Base-by-base conservation (phyloP, 2,329 filamentous ascomycete genomes). In the Colletotrichum tanaceti region DNA sequence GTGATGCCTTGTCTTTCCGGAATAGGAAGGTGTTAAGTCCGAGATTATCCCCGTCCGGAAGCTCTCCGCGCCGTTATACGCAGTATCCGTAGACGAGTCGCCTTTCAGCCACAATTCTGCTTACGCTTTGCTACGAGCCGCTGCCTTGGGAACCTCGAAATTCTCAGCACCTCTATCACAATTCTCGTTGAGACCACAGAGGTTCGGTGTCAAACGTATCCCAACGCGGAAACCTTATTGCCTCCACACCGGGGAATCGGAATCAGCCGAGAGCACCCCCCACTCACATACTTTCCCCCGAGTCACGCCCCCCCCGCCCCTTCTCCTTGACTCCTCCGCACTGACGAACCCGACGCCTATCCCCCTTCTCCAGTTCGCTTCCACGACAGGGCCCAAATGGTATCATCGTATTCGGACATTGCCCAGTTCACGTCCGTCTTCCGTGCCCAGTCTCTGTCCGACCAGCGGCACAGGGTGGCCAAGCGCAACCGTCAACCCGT, bases 401-500 rank as follows among this genome's bases (percentile, higher is more conserved):
- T 46, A 18, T 41, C 58, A 18, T 41, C 63, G 32, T 61, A 58
- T 52, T 63, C 68, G 16, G 68, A 64, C 39, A 69, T 70, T n/a
- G 43, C 68, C 16, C 70, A 72, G 28, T 73, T 71, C 69, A 77
- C 75, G 16, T 72, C 75, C 58, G 80, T 82, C 71, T 82, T 82
- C 71, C 79, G 80, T 54, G 75, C 80, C 24, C 67, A 75, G 22
- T 65, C 71, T 38, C 67, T 73, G 16, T 72, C 73, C 20, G 76
- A 77, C 65, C 68, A 75, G 14, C 74, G 77, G 47, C 76, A 77
- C 44, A 73, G 69, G 60, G 73, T 75, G 32, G 74, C 78, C 65
- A 79, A 77, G 73, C 79, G 81, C 41, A 81, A 79, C 71, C 77
- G 82, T 7, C 79, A 78, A 53, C 74, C 82, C 44, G 76, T 83